Percentiles rank a stretch among this genome's conserved stretches.
Conservation (phyloP, 106 monocot genomes). For the Narthecium ossifragum region DNA sequence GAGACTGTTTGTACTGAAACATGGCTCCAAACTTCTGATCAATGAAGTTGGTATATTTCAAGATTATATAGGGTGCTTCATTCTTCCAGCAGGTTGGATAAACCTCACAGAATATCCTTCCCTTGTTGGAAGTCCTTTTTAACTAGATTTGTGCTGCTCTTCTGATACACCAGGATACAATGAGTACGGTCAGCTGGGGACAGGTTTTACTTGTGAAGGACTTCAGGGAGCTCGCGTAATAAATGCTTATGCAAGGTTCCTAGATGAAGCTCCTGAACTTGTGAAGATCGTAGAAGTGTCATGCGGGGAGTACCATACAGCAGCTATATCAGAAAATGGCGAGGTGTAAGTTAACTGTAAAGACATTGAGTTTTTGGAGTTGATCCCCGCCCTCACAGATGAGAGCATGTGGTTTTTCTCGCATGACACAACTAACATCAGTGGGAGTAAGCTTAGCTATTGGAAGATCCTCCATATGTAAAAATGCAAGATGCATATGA, state of each 20-base stretch:
- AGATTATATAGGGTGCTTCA: too few relatives aligned
- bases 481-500: too few relatives aligned
- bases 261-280: conserved; percentile 94
- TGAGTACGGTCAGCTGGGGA: conserved; percentile 98
- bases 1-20: too few relatives aligned
- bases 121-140: conserved; percentile 7
- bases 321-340: conserved; percentile 92
- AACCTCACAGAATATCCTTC: background rate
- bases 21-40: too few relatives aligned
- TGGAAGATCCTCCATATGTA: background rate
- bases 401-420: conserved; percentile 30
- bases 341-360: conserved; percentile 92
- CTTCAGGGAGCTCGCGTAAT: conserved; percentile 76
- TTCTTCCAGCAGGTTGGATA: background rate
- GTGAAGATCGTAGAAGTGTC: conserved; percentile 77
- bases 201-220: conserved; percentile 98
- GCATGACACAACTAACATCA: conserved; percentile 16
- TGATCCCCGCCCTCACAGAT: conserved; percentile 20
- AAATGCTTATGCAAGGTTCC: conserved; percentile 83
- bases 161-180: conserved; percentile 87
- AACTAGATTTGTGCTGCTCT: conserved; percentile 34
- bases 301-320: conserved; percentile 94
- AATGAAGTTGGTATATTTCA: too few relatives aligned
- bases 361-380: conserved; percentile 24
- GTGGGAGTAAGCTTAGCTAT: conserved; percentile 4